Conservation (phyloP, 2,329 filamentous ascomycete species). For the Colletotrichum coccodes region DNA sequence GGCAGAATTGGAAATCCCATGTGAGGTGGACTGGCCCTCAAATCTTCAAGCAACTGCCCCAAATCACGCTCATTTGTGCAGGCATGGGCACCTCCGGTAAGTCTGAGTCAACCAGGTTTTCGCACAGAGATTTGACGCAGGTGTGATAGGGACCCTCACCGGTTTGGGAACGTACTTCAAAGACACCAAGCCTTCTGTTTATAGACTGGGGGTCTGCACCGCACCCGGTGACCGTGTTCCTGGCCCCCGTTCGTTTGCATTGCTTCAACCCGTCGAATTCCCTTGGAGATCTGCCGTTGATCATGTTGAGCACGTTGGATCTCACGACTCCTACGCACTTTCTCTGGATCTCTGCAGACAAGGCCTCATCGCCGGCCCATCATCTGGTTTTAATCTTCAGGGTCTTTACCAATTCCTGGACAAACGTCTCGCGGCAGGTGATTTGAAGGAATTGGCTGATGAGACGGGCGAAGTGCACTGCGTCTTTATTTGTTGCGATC, state of each 20-base stretch:
- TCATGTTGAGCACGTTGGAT: conserved; percentile 65
- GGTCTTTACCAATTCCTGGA: conserved; percentile 62
- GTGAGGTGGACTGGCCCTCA: conserved; percentile 69
- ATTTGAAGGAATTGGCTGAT: conserved; percentile 54
- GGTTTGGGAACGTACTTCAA: conserved; percentile 63
- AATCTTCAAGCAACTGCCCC: conserved; percentile 64
- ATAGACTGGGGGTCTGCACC: conserved; percentile 62
- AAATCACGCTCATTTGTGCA: conserved; percentile 65
- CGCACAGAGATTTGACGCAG: neutral
- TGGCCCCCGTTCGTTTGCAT: conserved; percentile 63
- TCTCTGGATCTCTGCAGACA: conserved; percentile 66
- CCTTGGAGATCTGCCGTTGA: conserved; percentile 68
- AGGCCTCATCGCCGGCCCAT: conserved; percentile 69
- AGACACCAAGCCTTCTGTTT: conserved; percentile 57
- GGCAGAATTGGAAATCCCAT: conserved; percentile 64
- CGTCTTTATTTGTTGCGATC: conserved; percentile 70
- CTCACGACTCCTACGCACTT: conserved; percentile 60
- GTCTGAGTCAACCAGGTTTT: neutral
- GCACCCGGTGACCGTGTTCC: conserved; percentile 66
- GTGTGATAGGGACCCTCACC: conserved; percentile 52
- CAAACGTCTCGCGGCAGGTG: conserved; percentile 56
- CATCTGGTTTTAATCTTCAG: conserved; percentile 67
- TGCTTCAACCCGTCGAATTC: conserved; percentile 62
- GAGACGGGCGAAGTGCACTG: conserved; percentile 58
- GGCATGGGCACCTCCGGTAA: conserved; percentile 67